Evolutionary conservation across 768 basidiomycete species (phyloP).

Genomic region (Infundibulicybe gibba): DNA sequence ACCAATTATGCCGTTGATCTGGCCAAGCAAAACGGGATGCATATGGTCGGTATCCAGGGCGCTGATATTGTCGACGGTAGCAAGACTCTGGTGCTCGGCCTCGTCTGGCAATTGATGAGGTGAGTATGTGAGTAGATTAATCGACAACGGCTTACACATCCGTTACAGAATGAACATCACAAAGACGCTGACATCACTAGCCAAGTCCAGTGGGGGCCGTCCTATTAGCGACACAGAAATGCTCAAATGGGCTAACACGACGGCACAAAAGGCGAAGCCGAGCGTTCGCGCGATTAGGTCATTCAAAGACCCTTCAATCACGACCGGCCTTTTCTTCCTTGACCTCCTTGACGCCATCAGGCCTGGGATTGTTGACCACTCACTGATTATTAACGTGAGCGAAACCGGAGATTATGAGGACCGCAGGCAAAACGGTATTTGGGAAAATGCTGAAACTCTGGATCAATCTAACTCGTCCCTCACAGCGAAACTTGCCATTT

Average conservation of each 20-base stretch:
- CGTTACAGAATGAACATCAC: slow-evolving; percentile 74
- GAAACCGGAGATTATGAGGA: slow-evolving; percentile 77
- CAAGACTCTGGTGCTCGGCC: slow-evolving; percentile 89
- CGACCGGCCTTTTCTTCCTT: slow-evolving; percentile 90
- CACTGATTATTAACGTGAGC: slow-evolving; percentile 62
- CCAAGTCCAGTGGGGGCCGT: slow-evolving; percentile 63
- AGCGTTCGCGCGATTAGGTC: slow-evolving; percentile 68
- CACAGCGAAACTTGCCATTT: slow-evolving; percentile 93
- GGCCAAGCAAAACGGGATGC: slow-evolving; percentile 90
- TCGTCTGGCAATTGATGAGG: slow-evolving; percentile 99
- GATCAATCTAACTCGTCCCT: slow-evolving; percentile 6
- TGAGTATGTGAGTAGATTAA: slow-evolving; percentile 17
- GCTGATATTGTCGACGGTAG: slow-evolving; percentile 95
- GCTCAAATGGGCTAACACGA: slow-evolving; percentile 93
- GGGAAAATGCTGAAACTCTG: background rate
- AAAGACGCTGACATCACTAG: slow-evolving; percentile 80
- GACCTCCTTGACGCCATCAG: slow-evolving; percentile 87
- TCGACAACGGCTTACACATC: too few relatives aligned
- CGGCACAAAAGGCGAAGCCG: slow-evolving; percentile 69
- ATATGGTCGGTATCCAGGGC: slow-evolving; percentile 95
- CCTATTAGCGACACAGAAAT: slow-evolving; percentile 92
- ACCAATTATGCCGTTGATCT: slow-evolving; percentile 96
- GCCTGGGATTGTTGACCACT: slow-evolving; percentile 94
- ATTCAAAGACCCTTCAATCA: slow-evolving; percentile 91
- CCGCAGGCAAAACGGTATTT: slow-evolving; percentile 85